phyloP scores from a whole-genome alignment of 805 yeast species.

The Suhomyces prunicola region DNA sequence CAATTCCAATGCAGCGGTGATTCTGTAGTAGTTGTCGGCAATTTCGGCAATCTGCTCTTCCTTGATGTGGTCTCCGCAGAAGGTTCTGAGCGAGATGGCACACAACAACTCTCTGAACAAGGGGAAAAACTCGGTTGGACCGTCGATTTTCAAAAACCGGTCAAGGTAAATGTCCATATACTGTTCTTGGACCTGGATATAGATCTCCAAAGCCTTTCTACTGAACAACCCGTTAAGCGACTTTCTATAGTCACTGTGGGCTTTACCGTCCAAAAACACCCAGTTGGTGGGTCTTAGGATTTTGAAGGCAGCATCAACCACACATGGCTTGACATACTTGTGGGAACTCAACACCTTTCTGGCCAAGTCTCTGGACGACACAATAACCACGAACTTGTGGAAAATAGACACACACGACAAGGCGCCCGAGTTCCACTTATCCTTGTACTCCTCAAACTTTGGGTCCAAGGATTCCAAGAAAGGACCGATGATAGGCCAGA shows the following conservation, averaged over 20 bases:
- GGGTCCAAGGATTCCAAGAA: conserved; percentile 93
- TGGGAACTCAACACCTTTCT: conserved; percentile 86
- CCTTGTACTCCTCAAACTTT: conserved; percentile 86
- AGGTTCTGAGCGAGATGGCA: conserved; percentile 87
- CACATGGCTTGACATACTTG: conserved; percentile 90
- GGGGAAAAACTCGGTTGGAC: conserved; percentile 78
- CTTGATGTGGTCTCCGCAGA: conserved; percentile 93
- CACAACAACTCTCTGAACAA: conserved; percentile 95
- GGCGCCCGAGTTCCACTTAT: conserved; percentile 94
- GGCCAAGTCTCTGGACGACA: conserved; percentile 81
- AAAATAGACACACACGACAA: conserved; percentile 95
- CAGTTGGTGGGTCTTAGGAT: conserved; percentile 93
- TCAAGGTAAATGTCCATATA: conserved; percentile 82
- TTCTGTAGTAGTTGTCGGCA: conserved; percentile 87
- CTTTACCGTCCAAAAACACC: conserved; percentile 97
- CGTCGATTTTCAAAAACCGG: conserved; percentile 58
- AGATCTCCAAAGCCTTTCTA: conserved; percentile 73
- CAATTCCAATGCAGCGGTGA: conserved; percentile 94
- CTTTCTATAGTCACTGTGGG: conserved; percentile 88
- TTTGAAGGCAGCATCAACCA: conserved; percentile 94
- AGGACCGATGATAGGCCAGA: conserved; percentile 97
- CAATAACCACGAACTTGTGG: conserved; percentile 96
- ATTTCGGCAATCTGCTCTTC: conserved; percentile 84
- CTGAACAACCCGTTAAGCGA: conserved; percentile 89
- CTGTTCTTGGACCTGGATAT: conserved; percentile 80